Percentiles rank a stretch among this genome's conserved stretches.
Conservation (phyloP, 495 filamentous ascomycete genomes). For the Cryomyces minteri region DNA sequence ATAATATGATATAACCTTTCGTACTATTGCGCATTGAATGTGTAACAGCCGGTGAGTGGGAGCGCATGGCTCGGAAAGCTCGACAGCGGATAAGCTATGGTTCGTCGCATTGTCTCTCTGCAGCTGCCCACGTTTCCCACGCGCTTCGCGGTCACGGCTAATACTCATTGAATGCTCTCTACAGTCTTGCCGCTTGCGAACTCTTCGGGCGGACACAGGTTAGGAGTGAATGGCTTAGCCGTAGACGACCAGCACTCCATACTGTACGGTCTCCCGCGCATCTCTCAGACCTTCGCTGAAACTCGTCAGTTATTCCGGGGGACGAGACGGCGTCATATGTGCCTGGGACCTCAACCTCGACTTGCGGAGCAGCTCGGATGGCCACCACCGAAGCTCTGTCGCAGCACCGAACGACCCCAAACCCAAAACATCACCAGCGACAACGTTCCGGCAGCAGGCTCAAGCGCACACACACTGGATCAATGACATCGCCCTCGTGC, state of each 20-base stretch:
- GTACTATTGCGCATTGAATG: neutral
- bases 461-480: conserved; percentile 98
- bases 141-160: conserved; percentile 18
- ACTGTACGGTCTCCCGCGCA: conserved; percentile 33
- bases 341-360: conserved; percentile 70
- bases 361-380: conserved; percentile 14
- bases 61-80: conserved; percentile 17
- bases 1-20: no score
- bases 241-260: conserved; percentile 72
- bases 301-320: conserved; percentile 66
- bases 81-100: conserved; percentile 20
- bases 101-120: conserved; percentile 4
- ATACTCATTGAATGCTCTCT: conserved; percentile 34
- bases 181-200: conserved; percentile 87
- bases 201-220: conserved; percentile 73
- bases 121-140: neutral
- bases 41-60: neutral
- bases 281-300: neutral
- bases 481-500: conserved; percentile 81
- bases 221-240: conserved; percentile 86
- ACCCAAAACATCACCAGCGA: conserved; percentile 20
- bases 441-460: conserved; percentile 74
- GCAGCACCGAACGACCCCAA: conserved; percentile 16
- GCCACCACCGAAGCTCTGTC: conserved; percentile 14
- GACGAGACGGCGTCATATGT: conserved; percentile 88